These are phyloP conservation scores for Aaosphaeria pasadenensis DNA, from an alignment of 2,329 filamentous ascomycete genomes.

Conservation along the genomic window DNA sequence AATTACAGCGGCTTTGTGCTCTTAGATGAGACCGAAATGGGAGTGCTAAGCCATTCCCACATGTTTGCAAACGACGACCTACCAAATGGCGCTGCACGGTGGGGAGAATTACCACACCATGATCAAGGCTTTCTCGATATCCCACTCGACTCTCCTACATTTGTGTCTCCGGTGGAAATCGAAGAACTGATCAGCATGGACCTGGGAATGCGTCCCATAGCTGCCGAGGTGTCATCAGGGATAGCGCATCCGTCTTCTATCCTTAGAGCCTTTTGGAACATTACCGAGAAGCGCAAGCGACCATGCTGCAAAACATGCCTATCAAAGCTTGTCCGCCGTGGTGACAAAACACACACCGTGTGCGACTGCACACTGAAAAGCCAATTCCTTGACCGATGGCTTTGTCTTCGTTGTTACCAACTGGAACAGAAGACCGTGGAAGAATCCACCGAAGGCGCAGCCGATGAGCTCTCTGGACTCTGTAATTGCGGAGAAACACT, in stretches of 20 bases:
- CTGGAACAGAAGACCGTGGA: slow-evolving; percentile 2
- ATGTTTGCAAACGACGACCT: slow-evolving; percentile 2
- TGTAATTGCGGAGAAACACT: slow-evolving; percentile 9
- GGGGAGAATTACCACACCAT: slow-evolving; percentile 13
- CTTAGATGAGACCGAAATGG: slow-evolving; percentile 20
- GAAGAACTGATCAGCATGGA: slow-evolving; percentile 22
- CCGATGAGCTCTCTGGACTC: background rate
- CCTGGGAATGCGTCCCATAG: slow-evolving; percentile 15
- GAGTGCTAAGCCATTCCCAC: slow-evolving; percentile 27
- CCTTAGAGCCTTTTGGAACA: slow-evolving; percentile 19
- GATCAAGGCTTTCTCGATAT: slow-evolving; percentile 31
- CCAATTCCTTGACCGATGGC: slow-evolving; percentile 12
- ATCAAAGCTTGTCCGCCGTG: background rate
- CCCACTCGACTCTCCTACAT: slow-evolving; percentile 16
- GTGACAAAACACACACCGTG: background rate
- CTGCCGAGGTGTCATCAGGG: slow-evolving; percentile 15
- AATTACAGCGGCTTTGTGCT: slow-evolving; percentile 29
- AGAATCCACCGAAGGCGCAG: background rate
- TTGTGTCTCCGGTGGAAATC: slow-evolving; percentile 19
- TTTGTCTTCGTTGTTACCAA: slow-evolving; percentile 12
- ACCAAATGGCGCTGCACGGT: background rate
- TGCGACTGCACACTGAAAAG: slow-evolving; percentile 4
- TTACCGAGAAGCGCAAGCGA: slow-evolving; percentile 18
- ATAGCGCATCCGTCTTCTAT: slow-evolving; percentile 24
- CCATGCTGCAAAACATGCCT: slow-evolving; percentile 12